Conservation (phyloP, 805 yeast genomes). For the Danielozyma ontarioensis region DNA sequence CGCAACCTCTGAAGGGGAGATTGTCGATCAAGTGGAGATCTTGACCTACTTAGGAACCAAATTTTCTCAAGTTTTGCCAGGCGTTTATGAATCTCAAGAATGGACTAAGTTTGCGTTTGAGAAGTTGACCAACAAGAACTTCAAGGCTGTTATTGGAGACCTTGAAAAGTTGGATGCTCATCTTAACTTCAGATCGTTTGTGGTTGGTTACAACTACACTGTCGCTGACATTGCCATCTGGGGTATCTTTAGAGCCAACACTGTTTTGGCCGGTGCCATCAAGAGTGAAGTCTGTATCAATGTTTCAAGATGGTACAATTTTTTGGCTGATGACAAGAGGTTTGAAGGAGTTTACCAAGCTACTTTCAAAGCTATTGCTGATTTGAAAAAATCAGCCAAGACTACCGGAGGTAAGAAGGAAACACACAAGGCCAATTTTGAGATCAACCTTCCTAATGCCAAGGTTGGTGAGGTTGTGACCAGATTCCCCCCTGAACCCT, state of each 20-base stretch:
- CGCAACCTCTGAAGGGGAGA: constrained; percentile 36
- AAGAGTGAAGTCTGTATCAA: constrained; percentile 81
- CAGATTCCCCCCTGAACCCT: constrained; percentile 99
- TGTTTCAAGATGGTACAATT: constrained; percentile 89
- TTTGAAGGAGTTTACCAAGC: constrained; percentile 69
- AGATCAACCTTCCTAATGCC: constrained; percentile 89
- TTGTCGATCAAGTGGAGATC: constrained; percentile 38
- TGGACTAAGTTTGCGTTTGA: constrained; percentile 68
- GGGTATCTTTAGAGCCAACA: constrained; percentile 93
- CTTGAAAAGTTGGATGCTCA: constrained; percentile 79
- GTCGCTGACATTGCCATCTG: constrained; percentile 83
- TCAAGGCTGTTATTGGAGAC: constrained; percentile 73
- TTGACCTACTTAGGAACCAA: constrained; percentile 46
- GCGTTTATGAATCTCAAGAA: constrained; percentile 33
- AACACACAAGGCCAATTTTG: constrained; percentile 89
- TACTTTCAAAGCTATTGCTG: constrained; percentile 64
- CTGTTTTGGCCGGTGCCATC: constrained; percentile 85
- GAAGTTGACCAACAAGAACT: constrained; percentile 75
- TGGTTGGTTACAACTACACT: constrained; percentile 62
- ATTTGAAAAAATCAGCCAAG: constrained; percentile 66
- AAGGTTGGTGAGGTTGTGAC: constrained; percentile 93
- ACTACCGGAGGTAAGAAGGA: constrained; percentile 66
- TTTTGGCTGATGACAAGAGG: constrained; percentile 58
- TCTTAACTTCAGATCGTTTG: constrained; percentile 78
- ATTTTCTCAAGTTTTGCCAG: constrained; percentile 42